Base-by-base conservation (phyloP, 2,329 filamentous ascomycete species). In the Sarocladium kiliense region DNA sequence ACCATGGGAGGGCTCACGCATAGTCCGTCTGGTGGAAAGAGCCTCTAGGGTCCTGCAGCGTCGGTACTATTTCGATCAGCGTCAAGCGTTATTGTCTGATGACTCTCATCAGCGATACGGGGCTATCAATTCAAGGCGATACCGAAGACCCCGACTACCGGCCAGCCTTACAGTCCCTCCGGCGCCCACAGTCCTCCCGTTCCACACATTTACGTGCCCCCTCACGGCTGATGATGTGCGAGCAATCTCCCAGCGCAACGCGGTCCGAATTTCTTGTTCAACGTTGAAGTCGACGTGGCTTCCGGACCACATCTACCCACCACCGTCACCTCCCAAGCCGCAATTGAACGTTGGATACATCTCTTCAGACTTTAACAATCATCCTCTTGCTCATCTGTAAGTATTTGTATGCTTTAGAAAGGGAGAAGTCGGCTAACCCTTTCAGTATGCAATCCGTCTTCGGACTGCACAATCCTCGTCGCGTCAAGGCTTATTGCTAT, bases 361-460 rank as follows among this genome's bases (percentile, higher is more conserved):
- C 36, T 97, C 94, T 3, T 97, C 94, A 0, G 94, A 99, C 71
- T 99, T 99, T 73, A 99, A 99, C 67, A 99, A 99, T 64, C 94
- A 99, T 67, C 94, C 94, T 3, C 76, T 99, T 32, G 94, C 94
- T 23, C 94, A 99, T 73, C 71, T 99, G 79, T 84, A 74, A 73
- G 79, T 64, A 14, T 16, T 27, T 16, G 45, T 10, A n/a, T 34
- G 16, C 3, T 4, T 9, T n/a, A 6, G 25, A 30, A 3, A 16
- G 3, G 7, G 27, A n/a, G 14, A 18, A 25, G 26, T 4, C 47
- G 34, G 12, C 34, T 12, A 12, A 36, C 2, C 23, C 37, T 18
- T 53, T 54, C 11, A 84, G 80, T 55, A 99, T 99, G 94, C 94
- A 99, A 73, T 97, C 94, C 1, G 92, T 97, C 5, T 99, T 99